A percentile compares a stretch with the other conserved stretches of the same genome.
These are phyloP conservation scores for Colletotrichum tabaci DNA, from an alignment of 2,329 filamentous ascomycete genomes.

Conservation along the genomic window DNA sequence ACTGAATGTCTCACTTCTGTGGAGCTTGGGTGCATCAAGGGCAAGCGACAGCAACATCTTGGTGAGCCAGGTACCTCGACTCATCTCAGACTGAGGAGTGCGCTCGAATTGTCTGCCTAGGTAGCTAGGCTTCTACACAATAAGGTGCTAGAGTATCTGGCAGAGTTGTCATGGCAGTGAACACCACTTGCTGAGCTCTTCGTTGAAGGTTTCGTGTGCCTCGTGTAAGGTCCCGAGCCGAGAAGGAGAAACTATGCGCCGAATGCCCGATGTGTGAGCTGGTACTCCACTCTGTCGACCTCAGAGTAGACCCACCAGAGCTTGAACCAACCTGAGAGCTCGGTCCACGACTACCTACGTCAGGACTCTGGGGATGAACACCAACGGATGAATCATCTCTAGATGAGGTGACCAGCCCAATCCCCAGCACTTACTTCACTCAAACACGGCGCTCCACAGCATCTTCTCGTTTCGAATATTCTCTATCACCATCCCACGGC, in stretches of 20 bases:
- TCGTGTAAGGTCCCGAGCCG: background rate
- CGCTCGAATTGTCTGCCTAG: no score
- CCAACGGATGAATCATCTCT: background rate
- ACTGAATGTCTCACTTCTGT: background rate
- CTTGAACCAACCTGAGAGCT: slow-evolving; percentile 20
- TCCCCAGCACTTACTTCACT: background rate
- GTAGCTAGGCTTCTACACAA: no score
- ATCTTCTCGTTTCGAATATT: background rate
- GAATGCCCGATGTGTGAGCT: slow-evolving; percentile 15
- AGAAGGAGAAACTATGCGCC: slow-evolving; percentile 37
- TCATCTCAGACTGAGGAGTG: background rate
- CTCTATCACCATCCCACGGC: background rate
- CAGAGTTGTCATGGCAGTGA: no score
- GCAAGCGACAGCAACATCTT: background rate
- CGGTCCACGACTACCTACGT: slow-evolving; percentile 30
- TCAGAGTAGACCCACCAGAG: slow-evolving; percentile 31
- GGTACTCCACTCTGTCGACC: slow-evolving; percentile 15
- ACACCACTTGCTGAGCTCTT: no score
- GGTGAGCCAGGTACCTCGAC: background rate
- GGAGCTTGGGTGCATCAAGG: background rate
- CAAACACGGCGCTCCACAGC: background rate
- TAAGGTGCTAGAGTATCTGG: no score
- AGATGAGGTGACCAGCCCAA: background rate
- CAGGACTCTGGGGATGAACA: slow-evolving; percentile 22
- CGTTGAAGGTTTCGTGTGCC: background rate